Evolutionary conservation across 2,329 filamentous ascomycete species (phyloP).

Genomic region (Aureobasidium musti): DNA sequence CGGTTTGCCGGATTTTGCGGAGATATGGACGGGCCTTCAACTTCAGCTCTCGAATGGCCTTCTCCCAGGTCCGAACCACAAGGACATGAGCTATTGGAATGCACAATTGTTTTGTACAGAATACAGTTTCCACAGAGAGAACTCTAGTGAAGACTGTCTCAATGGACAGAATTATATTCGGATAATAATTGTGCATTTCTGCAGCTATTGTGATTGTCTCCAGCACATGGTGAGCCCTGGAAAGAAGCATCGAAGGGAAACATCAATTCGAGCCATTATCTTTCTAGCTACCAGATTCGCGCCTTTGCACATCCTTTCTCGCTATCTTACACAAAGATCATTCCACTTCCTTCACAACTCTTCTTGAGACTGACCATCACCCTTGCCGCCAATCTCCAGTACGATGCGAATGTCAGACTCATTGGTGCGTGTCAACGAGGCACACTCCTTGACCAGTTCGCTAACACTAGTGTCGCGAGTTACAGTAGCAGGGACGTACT

Average conservation of each 20-base stretch:
- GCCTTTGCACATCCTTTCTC: background rate
- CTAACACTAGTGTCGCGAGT: background rate
- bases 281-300: background rate
- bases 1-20: background rate
- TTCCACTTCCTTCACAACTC: background rate
- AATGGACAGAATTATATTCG: too few relatives aligned
- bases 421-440: background rate
- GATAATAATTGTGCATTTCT: too few relatives aligned
- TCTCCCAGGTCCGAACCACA: too few relatives aligned
- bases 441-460: background rate
- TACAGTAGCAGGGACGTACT: background rate
- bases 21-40: background rate
- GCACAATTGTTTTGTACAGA: too few relatives aligned
- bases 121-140: too few relatives aligned
- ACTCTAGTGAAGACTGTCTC: too few relatives aligned
- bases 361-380: background rate
- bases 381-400: background rate
- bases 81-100: too few relatives aligned
- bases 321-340: background rate
- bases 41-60: too few relatives aligned
- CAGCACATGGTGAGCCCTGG: too few relatives aligned
- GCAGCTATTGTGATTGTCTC: too few relatives aligned
- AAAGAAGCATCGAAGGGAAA: background rate
- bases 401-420: background rate
- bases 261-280: background rate